These are phyloP conservation scores for Fusarium oxysporum DNA, from an alignment of 2,329 filamentous ascomycete species.

Conservation along the genomic window DNA sequence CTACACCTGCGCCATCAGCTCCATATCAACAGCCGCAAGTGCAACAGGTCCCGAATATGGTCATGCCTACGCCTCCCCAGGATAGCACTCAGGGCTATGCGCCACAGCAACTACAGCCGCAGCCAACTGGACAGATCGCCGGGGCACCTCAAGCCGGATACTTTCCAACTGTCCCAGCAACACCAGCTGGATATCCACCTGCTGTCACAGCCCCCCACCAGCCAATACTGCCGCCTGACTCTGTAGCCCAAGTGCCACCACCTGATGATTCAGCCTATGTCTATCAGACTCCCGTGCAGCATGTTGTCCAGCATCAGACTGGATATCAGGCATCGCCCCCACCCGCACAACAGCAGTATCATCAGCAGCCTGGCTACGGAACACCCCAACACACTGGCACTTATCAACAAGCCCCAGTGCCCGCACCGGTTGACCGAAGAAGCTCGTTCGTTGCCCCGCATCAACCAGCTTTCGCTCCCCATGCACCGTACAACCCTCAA, in stretches of 20 bases:
- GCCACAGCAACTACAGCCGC: neutral
- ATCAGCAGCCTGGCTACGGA: neutral
- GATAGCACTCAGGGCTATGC: neutral
- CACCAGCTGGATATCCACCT: neutral
- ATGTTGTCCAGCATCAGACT: neutral
- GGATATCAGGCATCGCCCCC: neutral
- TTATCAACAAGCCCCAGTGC: neutral
- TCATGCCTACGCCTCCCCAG: neutral
- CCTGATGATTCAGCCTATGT: fast-evolving
- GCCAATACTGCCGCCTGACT: neutral
- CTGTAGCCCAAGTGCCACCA: neutral
- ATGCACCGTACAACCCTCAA: conserved; percentile 27
- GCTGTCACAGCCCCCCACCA: neutral
- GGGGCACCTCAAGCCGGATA: conserved; percentile 10
- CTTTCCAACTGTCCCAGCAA: neutral
- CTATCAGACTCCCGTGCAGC: neutral
- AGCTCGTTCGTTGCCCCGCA: neutral
- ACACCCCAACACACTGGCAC: neutral
- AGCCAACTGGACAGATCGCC: neutral
- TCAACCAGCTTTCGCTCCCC: neutral
- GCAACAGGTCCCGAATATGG: neutral
- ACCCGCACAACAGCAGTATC: neutral
- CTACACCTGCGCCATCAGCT: neutral
- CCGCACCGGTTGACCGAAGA: neutral
- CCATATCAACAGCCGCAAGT: neutral